These are phyloP conservation scores for Discostella stelligeroides DNA, from an alignment of 108 stramenopile genomes.

Conservation along the genomic window DNA sequence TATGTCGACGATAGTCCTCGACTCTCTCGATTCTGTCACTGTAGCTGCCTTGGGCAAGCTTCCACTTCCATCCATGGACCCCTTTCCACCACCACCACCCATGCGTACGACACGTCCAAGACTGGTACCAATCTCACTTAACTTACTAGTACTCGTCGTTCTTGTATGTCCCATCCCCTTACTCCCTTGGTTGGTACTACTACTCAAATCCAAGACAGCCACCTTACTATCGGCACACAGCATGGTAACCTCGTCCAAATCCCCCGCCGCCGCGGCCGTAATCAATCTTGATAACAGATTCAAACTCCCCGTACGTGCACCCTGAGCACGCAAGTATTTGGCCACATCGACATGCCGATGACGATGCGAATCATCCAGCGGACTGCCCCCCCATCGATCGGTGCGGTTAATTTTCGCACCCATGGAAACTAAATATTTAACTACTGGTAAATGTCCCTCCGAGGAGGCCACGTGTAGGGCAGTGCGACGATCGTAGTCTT, in stretches of 20 bases:
- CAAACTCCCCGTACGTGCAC: conserved; percentile 72
- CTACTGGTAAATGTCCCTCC: conserved; percentile 80
- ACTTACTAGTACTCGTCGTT: too few relatives aligned
- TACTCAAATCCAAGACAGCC: conserved; percentile 26
- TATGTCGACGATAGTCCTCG: conserved; percentile 44
- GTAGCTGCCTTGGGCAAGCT: conserved; percentile 2
- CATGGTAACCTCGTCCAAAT: conserved; percentile 75
- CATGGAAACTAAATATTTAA: conserved; percentile 54
- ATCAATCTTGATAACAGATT: conserved; percentile 74
- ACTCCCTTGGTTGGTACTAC: conserved; percentile 8
- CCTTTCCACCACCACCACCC: background rate
- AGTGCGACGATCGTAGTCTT: conserved; percentile 89
- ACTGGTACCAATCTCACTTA: too few relatives aligned
- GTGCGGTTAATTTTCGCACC: conserved; percentile 73
- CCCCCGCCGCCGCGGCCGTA: conserved; percentile 81
- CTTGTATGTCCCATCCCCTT: background rate
- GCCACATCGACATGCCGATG: conserved; percentile 78
- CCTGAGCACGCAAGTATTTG: conserved; percentile 63
- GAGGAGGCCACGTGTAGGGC: conserved; percentile 83
- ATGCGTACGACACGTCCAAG: background rate
- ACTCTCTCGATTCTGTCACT: too few relatives aligned
- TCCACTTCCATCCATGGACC: background rate
- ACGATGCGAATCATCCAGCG: conserved; percentile 88
- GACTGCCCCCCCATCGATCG: conserved; percentile 82
- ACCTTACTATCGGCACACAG: conserved; percentile 33